Evolutionary conservation across 2,329 filamentous ascomycete genomes (phyloP), one percentile per base, ranked within the genome.

Genomic region (Fusarium veterinarium): DNA sequence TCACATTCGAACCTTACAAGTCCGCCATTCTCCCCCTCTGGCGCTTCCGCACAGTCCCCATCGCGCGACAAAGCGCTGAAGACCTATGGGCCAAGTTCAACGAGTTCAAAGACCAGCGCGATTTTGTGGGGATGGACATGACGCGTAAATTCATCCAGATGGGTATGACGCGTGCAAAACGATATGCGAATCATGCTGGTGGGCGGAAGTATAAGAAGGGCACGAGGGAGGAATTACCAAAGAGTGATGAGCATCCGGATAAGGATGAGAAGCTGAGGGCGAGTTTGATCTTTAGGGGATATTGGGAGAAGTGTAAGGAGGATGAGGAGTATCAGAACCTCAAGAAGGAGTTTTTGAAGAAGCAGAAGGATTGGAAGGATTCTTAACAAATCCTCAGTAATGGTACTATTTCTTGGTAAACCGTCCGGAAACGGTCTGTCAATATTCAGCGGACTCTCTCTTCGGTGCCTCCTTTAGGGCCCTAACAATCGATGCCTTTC

Each of bases 81-180:
- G 81, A 82, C 2, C 83, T 91, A 1, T 88, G 84, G 79, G 60
- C 72, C 0, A 83, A 85, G 6, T 91, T 91, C 72, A 76, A 86
- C 19, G 80, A 81, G 14, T 91, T 89, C 74, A 81, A 87, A n/a
- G 75, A 77, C 3, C 74, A 82, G 11, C 81, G 80, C 7, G 89
- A 91, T 76, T 90, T 91, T 62, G 87, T 91, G 1, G 90, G 90
- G 16, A 90, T 90, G 83, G 90, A 91, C 63, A 91, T 91, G 89
- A 80, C 84, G 23, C 82, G 89, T 31, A 91, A 91, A 75, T 91
- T 90, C 72, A 83, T 91, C 11, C 89, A 91, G 78, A 91, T 91
- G 90, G 86, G 89, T 4, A 91, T 91, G 88, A 91, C 89, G 25
- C 79, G 90, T 20, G 86, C 89, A 5, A 88, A 86, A 73, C 79